phyloP scores from a whole-genome alignment of 768 basidiomycete genomes.

The Kwoniella newhampshirensis region DNA sequence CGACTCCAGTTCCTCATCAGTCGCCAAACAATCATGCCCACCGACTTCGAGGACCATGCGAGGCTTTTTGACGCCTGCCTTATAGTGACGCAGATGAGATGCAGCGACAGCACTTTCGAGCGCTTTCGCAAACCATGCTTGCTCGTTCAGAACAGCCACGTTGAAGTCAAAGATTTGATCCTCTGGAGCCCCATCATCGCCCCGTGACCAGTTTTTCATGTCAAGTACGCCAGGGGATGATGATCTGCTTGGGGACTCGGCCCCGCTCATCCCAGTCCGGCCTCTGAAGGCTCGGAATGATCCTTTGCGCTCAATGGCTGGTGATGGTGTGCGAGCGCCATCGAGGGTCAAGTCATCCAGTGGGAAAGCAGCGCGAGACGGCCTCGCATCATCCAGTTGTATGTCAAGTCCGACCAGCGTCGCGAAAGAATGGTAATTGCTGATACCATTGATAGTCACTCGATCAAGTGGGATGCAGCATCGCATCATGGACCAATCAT shows the following conservation, averaged over 20 bases:
- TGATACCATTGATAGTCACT: slow-evolving; percentile 32
- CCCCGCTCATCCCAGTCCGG: too few species aligned
- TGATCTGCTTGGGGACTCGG: too few species aligned
- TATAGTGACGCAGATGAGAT: slow-evolving; percentile 21
- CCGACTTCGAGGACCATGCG: slow-evolving; percentile 43
- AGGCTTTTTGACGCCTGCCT: slow-evolving; percentile 19
- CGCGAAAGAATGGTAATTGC: slow-evolving; percentile 51
- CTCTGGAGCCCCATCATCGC: too few species aligned
- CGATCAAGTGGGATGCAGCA: slow-evolving; percentile 50
- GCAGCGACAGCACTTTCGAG: slow-evolving; percentile 32
- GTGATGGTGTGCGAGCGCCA: not conserved
- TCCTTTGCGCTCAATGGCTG: too few species aligned
- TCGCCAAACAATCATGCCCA: slow-evolving; percentile 34
- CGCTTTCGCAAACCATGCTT: slow-evolving; percentile 38
- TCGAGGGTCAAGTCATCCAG: slow-evolving; percentile 5
- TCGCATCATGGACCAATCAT: slow-evolving; percentile 51
- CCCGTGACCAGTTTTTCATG: too few species aligned
- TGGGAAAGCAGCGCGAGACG: not conserved
- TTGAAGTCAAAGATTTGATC: slow-evolving; percentile 34
- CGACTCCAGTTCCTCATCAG: slow-evolving; percentile 35
- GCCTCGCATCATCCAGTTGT: slow-evolving; percentile 19
- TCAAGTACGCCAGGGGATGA: too few species aligned
- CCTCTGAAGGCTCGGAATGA: too few species aligned
- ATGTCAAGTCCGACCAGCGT: slow-evolving; percentile 46
- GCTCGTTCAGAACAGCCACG: slow-evolving; percentile 48